These are phyloP conservation scores for Monilinia fructicola DNA, from an alignment of 2,329 filamentous ascomycete species.

Conservation along the genomic window DNA sequence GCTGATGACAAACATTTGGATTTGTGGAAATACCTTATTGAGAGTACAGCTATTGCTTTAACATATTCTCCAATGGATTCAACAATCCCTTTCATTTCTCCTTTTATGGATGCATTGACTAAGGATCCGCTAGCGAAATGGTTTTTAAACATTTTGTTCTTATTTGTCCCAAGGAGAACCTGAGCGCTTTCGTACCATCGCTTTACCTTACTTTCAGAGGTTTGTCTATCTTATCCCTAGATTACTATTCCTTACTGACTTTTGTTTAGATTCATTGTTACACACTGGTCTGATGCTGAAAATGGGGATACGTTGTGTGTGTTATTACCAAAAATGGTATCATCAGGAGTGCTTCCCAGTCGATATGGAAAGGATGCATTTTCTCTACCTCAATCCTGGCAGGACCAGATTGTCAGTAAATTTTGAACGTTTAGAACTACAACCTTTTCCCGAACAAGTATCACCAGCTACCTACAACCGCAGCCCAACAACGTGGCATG, in stretches of 20 bases:
- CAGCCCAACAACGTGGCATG: constrained; percentile 60
- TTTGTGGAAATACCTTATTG: constrained; percentile 59
- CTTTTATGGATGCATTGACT: constrained; percentile 64
- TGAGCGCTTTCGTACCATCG: constrained; percentile 74
- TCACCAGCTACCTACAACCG: constrained; percentile 54
- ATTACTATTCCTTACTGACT: constrained; percentile 29
- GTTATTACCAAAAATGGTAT: constrained; percentile 64
- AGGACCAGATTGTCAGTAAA: constrained; percentile 68
- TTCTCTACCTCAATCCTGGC: constrained; percentile 65
- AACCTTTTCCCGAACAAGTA: constrained; percentile 63
- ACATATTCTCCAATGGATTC: constrained; percentile 77
- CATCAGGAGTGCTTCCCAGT: constrained; percentile 54
- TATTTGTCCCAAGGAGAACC: constrained; percentile 73
- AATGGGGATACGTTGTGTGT: constrained; percentile 70
- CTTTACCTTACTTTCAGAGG: constrained; percentile 79
- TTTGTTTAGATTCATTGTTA: constrained; percentile 64
- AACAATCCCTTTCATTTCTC: constrained; percentile 66
- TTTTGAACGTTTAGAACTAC: constrained; percentile 67
- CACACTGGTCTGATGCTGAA: constrained; percentile 66
- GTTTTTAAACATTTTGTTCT: constrained; percentile 82
- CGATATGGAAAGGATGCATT: constrained; percentile 54
- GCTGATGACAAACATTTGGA: constrained; percentile 41
- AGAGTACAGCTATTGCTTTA: constrained; percentile 64
- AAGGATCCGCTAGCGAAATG: constrained; percentile 64
- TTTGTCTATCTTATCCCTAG: constrained; percentile 38